Conservation (phyloP, 805 yeast species). For the Yamadazyma endophytica region DNA sequence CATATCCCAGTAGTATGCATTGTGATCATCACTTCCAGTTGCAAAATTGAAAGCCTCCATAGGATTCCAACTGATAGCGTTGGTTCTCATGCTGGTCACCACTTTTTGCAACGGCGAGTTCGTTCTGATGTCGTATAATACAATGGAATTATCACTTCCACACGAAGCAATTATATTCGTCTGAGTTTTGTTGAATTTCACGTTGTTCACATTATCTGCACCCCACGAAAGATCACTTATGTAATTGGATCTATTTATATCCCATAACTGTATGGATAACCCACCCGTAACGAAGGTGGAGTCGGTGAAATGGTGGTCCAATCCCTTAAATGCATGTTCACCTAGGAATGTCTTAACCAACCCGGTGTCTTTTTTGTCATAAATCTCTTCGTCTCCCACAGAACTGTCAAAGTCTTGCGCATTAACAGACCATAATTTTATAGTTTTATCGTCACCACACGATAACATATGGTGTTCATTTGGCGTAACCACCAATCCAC, state of each 20-base stretch:
- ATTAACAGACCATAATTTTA: conserved; percentile 83
- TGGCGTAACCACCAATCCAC: conserved; percentile 76
- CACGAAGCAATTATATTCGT: conserved; percentile 85
- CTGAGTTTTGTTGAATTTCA: conserved; percentile 85
- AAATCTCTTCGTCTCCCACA: conserved; percentile 26
- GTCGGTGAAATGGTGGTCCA: conserved; percentile 81
- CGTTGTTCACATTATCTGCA: conserved; percentile 81
- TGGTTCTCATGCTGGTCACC: conserved; percentile 76
- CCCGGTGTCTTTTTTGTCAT: conserved; percentile 40
- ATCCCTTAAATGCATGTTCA: conserved; percentile 74
- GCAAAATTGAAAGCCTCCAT: conserved; percentile 96
- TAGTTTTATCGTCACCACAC: conserved; percentile 86
- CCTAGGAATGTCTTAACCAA: conserved; percentile 77
- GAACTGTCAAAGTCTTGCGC: conserved; percentile 46
- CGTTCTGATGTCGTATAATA: conserved; percentile 86
- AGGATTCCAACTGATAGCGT: conserved; percentile 93
- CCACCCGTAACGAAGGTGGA: conserved; percentile 88
- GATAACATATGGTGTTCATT: conserved; percentile 55
- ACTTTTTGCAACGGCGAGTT: conserved; percentile 90
- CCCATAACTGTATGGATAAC: conserved; percentile 89
- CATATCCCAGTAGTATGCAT: conserved; percentile 94
- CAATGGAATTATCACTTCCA: conserved; percentile 80
- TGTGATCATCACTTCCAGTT: conserved; percentile 91
- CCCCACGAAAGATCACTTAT: conserved; percentile 88
- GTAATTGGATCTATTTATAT: conserved; percentile 72